These are phyloP conservation scores for Fusarium sp. DNA, from an alignment of 2,329 filamentous ascomycete genomes.

Conservation along the genomic window DNA sequence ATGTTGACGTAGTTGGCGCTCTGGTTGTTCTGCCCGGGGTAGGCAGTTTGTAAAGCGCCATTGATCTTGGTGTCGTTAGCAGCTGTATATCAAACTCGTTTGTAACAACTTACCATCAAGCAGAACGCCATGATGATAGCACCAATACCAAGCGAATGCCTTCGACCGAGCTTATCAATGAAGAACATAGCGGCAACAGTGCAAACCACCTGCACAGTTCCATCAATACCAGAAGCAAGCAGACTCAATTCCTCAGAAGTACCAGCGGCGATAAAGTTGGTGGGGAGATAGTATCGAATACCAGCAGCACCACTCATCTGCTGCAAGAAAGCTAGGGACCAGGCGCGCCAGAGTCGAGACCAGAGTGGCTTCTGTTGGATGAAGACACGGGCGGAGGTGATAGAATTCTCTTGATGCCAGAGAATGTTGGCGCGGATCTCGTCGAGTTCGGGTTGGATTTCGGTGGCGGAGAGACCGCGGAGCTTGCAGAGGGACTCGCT, in stretches of 20 bases:
- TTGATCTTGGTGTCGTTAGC: constrained; percentile 12
- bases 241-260: constrained; percentile 15
- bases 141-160: constrained; percentile 13
- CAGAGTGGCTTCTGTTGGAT: constrained; percentile 20
- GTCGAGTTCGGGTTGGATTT: constrained; percentile 20
- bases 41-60: constrained; percentile 7
- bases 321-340: constrained; percentile 13
- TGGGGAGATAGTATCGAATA: constrained; percentile 18
- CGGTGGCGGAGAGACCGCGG: not conserved
- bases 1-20: constrained; percentile 23
- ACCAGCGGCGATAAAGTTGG: constrained; percentile 18
- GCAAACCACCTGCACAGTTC: constrained; percentile 18
- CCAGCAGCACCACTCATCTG: constrained; percentile 24
- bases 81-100: not conserved
- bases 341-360: constrained; percentile 21
- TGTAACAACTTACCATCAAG: constrained; percentile 7
- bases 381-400: constrained; percentile 16
- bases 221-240: constrained; percentile 16
- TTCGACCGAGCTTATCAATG: constrained; percentile 21
- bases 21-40: constrained; percentile 17
- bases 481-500: constrained; percentile 5
- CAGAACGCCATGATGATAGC: constrained; percentile 26
- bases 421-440: constrained; percentile 26
- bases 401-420: constrained; percentile 21
- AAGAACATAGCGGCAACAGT: constrained; percentile 29